phyloP scores from a whole-genome alignment of 108 stramenopile species.

The Cyclotella choctawhatcheeana region DNA sequence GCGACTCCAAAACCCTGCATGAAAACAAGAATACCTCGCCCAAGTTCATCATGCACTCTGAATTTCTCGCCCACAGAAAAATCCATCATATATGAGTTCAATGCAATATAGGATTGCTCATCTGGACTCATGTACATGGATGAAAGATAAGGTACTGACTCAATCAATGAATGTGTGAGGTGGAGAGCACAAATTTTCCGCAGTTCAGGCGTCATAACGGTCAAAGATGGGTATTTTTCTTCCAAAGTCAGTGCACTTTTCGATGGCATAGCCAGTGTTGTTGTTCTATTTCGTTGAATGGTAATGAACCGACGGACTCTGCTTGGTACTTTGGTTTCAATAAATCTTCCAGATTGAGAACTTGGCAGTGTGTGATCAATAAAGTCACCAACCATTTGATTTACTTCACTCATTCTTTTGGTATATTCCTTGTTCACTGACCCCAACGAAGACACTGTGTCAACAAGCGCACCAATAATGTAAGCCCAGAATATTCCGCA shows the following conservation, averaged over 20 bases:
- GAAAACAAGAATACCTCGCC: conserved; percentile 43
- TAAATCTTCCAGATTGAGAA: conserved; percentile 10
- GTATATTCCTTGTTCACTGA: conserved; percentile 6
- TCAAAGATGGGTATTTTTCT: conserved; percentile 40
- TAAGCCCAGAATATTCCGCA: conserved; percentile 54
- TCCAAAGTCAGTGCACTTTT: conserved; percentile 17
- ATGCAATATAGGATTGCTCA: conserved; percentile 41
- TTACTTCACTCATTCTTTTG: conserved; percentile 27
- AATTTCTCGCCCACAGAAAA: conserved; percentile 47
- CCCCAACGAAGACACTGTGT: conserved; percentile 18
- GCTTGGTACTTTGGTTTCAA: conserved; percentile 12
- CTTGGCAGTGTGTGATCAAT: conserved; percentile 17
- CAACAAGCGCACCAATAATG: conserved; percentile 47
- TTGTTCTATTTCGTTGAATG: conserved; percentile 24
- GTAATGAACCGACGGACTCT: conserved; percentile 44
- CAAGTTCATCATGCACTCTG: conserved; percentile 26
- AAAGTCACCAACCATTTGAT: conserved; percentile 44
- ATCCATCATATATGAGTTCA: conserved; percentile 36
- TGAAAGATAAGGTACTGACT: conserved; percentile 52
- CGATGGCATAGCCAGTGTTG: conserved; percentile 9
- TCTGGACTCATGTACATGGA: conserved; percentile 47
- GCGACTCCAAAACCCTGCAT: conserved; percentile 28
- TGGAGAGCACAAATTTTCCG: conserved; percentile 33
- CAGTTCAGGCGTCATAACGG: conserved; percentile 41
- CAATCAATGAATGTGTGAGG: conserved; percentile 31